phyloP scores from a whole-genome alignment of 73 alveolate genomes.

The Diophrys sp. region DNA sequence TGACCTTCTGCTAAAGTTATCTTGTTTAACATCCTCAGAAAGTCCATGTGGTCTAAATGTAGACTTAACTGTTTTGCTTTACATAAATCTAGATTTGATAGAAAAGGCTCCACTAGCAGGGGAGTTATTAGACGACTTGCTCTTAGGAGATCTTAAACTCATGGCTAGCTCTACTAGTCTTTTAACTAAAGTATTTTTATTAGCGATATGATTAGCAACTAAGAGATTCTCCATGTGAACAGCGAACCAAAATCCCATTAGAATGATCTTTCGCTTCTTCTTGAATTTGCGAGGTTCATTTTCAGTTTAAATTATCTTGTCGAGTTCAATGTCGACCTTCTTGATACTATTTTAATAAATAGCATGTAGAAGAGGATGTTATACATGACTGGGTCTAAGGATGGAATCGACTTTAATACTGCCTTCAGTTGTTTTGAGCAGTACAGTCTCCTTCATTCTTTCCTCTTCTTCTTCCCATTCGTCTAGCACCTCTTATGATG shows the following conservation, averaged over 20 bases:
- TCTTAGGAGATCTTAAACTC: neutral
- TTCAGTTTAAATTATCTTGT: neutral
- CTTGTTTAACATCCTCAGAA: no score
- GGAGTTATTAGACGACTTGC: no score
- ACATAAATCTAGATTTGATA: no score
- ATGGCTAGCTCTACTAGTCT: neutral
- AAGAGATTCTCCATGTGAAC: constrained; percentile 4
- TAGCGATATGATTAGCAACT: neutral
- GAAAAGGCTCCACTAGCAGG: no score
- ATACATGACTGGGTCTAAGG: neutral
- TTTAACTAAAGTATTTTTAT: neutral
- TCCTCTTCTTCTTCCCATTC: neutral
- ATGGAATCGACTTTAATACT: neutral
- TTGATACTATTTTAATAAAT: no score
- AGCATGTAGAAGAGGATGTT: neutral
- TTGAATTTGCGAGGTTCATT: neutral
- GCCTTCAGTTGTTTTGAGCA: neutral
- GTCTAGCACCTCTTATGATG: neutral
- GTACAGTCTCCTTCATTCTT: neutral
- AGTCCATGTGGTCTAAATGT: no score
- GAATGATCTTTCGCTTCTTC: neutral
- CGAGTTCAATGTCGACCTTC: neutral
- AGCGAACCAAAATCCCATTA: constrained; percentile 11
- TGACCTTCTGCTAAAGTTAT: no score
- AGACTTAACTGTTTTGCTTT: no score